Evolutionary conservation across 2,329 filamentous ascomycete genomes (phyloP).

Genomic region (Diaporthe amygdali): DNA sequence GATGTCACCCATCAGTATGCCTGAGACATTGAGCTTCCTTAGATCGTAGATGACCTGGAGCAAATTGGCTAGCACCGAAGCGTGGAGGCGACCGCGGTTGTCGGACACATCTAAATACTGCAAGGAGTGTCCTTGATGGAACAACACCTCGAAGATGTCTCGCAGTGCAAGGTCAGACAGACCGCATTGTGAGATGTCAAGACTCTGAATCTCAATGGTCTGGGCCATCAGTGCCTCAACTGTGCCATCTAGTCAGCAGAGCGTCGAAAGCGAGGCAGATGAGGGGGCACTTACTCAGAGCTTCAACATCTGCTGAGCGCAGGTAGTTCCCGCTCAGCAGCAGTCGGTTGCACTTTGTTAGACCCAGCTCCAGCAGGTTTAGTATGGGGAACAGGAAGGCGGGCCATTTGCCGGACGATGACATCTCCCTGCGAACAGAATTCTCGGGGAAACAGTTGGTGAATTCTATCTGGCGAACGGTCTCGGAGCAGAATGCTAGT

Average conservation of each 20-base stretch:
- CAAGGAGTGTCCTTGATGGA: slow-evolving; percentile 49
- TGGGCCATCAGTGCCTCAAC: slow-evolving; percentile 35
- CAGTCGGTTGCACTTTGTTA: slow-evolving; percentile 58
- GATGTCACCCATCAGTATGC: slow-evolving; percentile 52
- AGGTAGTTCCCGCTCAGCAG: slow-evolving; percentile 56
- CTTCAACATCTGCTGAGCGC: slow-evolving; percentile 51
- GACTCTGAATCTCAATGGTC: slow-evolving; percentile 47
- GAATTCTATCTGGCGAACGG: slow-evolving; percentile 59
- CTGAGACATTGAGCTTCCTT: slow-evolving; percentile 54
- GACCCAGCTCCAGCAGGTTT: slow-evolving; percentile 44
- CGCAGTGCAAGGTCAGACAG: slow-evolving; percentile 55
- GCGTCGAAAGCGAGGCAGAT: slow-evolving; percentile 13
- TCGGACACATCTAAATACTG: slow-evolving; percentile 57
- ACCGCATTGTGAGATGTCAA: slow-evolving; percentile 57
- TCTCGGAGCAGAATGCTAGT: slow-evolving; percentile 60
- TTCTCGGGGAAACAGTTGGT: slow-evolving; percentile 44
- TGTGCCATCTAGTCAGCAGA: slow-evolving; percentile 13
- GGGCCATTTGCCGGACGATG: slow-evolving; percentile 23
- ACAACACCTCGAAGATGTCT: slow-evolving; percentile 52
- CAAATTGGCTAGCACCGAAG: slow-evolving; percentile 50
- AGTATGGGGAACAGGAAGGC: slow-evolving; percentile 48
- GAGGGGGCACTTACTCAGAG: slow-evolving; percentile 45
- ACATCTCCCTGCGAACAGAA: slow-evolving; percentile 24
- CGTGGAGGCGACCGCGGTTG: slow-evolving; percentile 56
- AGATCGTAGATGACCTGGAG: slow-evolving; percentile 50